phyloP scores from a whole-genome alignment of 768 basidiomycete species.

The Lactarius psammicola region DNA sequence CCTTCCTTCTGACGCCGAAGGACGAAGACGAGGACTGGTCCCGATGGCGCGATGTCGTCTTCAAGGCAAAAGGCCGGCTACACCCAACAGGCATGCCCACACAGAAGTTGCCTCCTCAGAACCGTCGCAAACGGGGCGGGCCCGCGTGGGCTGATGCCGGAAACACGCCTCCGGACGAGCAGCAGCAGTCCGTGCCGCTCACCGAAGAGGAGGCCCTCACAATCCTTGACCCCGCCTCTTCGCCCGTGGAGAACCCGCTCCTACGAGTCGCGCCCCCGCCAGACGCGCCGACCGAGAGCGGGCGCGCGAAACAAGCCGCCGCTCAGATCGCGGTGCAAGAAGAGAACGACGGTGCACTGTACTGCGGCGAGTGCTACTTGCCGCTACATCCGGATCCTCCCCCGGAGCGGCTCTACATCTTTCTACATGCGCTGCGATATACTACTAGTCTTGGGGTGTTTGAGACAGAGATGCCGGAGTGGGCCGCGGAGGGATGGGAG shows the following conservation, averaged over 20 bases:
- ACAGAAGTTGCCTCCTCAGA: constrained; percentile 58
- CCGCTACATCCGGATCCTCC: constrained; percentile 92
- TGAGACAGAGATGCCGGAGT: constrained; percentile 84
- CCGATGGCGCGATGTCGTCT: constrained; percentile 83
- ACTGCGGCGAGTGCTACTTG: constrained; percentile 89
- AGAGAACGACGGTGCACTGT: constrained; percentile 41
- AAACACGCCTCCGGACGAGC: neutral
- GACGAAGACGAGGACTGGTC: constrained; percentile 89
- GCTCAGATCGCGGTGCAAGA: constrained; percentile 36
- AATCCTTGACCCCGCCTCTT: constrained; percentile 28
- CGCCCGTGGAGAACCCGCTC: constrained; percentile 14
- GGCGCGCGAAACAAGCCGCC: constrained; percentile 24
- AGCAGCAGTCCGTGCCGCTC: constrained; percentile 37
- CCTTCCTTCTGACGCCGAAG: constrained; percentile 37
- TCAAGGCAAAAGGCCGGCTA: constrained; percentile 67
- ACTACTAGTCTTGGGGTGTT: constrained; percentile 80
- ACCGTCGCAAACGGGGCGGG: constrained; percentile 58
- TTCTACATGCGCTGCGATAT: constrained; percentile 87
- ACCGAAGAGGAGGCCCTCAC: constrained; percentile 50
- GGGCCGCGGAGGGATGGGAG: constrained; percentile 74
- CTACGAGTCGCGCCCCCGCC: constrained; percentile 24
- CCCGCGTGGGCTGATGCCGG: constrained; percentile 33
- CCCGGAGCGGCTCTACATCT: constrained; percentile 92
- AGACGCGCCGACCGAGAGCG: constrained; percentile 38
- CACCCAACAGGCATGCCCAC: constrained; percentile 39